These are phyloP conservation scores for Sherardia arvensis DNA, from an alignment of 257 asterid genomes.

Conservation along the genomic window DNA sequence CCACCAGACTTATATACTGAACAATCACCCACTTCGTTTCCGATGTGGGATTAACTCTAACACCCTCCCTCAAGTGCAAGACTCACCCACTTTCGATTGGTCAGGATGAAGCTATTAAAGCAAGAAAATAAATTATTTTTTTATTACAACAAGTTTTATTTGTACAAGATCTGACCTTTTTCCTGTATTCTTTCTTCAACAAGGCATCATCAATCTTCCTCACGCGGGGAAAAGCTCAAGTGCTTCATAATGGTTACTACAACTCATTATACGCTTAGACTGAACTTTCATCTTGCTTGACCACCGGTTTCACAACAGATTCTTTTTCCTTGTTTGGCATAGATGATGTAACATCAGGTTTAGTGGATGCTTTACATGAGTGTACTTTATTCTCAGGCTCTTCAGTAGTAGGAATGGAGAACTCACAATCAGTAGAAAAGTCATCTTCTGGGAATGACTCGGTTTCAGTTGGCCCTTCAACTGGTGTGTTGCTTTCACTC, in stretches of 20 bases:
- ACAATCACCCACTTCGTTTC: too few species aligned
- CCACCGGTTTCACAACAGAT: conserved; percentile 40
- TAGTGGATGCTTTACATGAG: too few species aligned
- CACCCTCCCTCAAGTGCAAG: too few species aligned
- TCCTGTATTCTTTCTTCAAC: conserved; percentile 87
- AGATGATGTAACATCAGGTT: too few species aligned
- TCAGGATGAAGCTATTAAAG: not conserved
- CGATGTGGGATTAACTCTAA: too few species aligned
- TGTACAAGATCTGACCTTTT: conserved; percentile 45
- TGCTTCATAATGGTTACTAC: conserved; percentile 86
- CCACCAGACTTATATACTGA: too few species aligned
- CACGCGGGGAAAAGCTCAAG: conserved; percentile 62
- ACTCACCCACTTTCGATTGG: too few species aligned
- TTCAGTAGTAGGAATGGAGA: conserved; percentile 43
- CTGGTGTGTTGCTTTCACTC: conserved; percentile 54
- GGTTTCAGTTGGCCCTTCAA: conserved; percentile 56
- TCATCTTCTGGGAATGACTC: conserved; percentile 56
- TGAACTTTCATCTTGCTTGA: conserved; percentile 58
- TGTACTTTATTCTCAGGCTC: too few species aligned
- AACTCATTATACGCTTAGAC: conserved; percentile 57
- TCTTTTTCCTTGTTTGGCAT: too few species aligned
- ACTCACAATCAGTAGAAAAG: conserved; percentile 52
- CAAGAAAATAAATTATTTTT: not conserved
- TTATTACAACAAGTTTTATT: not conserved
- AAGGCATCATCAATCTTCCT: conserved; percentile 84